Base-by-base conservation (phyloP, 164 flowering plant genomes). In the Stephania cephalantha region DNA sequence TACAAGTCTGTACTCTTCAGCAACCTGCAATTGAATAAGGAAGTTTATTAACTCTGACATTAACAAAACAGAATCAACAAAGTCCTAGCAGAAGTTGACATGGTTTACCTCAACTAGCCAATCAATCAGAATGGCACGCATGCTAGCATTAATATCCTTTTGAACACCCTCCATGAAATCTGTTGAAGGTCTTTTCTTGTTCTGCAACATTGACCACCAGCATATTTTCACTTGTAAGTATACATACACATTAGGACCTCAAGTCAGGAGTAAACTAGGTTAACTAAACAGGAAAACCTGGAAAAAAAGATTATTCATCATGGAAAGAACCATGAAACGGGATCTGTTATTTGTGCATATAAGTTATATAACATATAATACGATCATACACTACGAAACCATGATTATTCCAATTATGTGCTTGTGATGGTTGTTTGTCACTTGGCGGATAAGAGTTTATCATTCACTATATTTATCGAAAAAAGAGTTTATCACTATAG, bases 1-100 rank as follows among this genome's bases (percentile, higher is more conserved):
- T 12, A 95, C 88, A 77, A 95, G 98, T 82, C 97, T 90, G 82
- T 95, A 95, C 77, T 94, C 98, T 83, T 94, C 98, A 78, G 97
- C 90, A 78, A 94, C 98, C 98, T 94, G 85, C 76, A 84, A 29
- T 15, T 50, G 58, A 30, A 46, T 25, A 50, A 4, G 42, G 17
- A 45, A 9, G 53, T 72, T 69, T 9, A 9, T 9, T 46, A 13
- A 63, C 20, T 8, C 17, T 25, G n/a, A 46, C 18, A 77, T 63
- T 69, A n/a, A 7, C 50, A 73, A 55, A 48, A 63, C 15, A 48
- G 68, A 64, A 71, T 10, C 29, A 31, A 46, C 15, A 63, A 25
- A 17, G 2, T 17, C 15, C 45, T 50, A 8, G 18, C 12, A 69
- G 52, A 50, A n/a, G 17, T 20, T 72, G 46, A 44, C 10, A 5